Evolutionary conservation across 2,329 filamentous ascomycete genomes (phyloP).

Genomic region (Aspergillus thermomutatus): DNA sequence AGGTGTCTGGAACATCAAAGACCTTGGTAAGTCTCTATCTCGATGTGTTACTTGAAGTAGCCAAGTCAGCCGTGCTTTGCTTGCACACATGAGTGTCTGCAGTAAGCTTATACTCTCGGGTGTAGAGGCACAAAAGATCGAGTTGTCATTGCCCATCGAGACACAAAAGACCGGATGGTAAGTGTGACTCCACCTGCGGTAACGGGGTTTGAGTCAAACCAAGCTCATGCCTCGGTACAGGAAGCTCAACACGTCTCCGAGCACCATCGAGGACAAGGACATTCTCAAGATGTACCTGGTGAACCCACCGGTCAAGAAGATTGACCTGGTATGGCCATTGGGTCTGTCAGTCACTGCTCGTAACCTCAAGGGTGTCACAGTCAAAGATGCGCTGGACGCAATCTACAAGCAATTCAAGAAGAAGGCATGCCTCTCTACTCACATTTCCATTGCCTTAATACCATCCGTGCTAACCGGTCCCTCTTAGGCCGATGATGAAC

Average conservation of each 20-base stretch:
- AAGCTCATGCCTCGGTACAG: slow-evolving; percentile 44
- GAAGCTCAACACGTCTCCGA: slow-evolving; percentile 89
- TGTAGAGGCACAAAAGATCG: slow-evolving; percentile 30
- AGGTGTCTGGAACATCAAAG: slow-evolving; percentile 77
- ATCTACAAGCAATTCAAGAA: slow-evolving; percentile 98
- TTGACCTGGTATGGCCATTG: slow-evolving; percentile 86
- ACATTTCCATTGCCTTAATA: neutral
- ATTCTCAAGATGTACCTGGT: slow-evolving; percentile 78
- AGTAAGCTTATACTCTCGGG: neutral
- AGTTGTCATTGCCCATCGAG: slow-evolving; percentile 32
- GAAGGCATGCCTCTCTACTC: slow-evolving; percentile 60
- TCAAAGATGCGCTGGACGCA: slow-evolving; percentile 93
- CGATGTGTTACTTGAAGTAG: neutral
- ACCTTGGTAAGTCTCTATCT: slow-evolving; percentile 65
- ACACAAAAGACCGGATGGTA: slow-evolving; percentile 37
- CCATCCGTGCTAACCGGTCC: neutral
- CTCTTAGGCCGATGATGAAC: slow-evolving; percentile 78
- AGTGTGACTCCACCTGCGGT: slow-evolving; percentile 2
- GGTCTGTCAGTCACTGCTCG: slow-evolving; percentile 84
- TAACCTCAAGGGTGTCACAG: slow-evolving; percentile 91
- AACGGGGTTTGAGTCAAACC: neutral
- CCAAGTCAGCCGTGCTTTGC: neutral
- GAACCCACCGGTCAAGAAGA: slow-evolving; percentile 83
- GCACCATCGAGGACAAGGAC: slow-evolving; percentile 75
- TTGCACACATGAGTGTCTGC: neutral